Conservation (phyloP, 2,329 filamentous ascomycete genomes). For the Gremmenia infestans region DNA sequence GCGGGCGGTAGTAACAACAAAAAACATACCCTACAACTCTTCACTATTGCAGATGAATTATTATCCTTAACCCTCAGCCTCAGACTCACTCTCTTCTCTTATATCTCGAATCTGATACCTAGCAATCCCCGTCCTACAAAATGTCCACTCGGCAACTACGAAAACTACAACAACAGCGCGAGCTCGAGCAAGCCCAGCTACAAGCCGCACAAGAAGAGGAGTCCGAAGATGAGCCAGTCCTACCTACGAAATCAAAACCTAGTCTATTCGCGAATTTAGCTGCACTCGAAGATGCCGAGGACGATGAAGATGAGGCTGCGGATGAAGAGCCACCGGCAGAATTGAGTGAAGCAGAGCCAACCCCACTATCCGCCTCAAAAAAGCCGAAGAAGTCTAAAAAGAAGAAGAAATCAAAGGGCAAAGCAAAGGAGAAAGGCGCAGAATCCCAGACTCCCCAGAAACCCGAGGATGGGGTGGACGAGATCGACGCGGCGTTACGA, state of each 20-base stretch:
- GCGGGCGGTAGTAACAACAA: slow-evolving; percentile 6
- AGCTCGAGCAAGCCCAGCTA: slow-evolving; percentile 24
- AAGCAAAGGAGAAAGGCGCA: slow-evolving; percentile 35
- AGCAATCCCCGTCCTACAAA: neutral
- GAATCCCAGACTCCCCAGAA: slow-evolving; percentile 25
- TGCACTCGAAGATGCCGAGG: slow-evolving; percentile 35
- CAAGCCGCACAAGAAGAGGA: slow-evolving; percentile 26
- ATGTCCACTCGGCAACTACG: slow-evolving; percentile 34
- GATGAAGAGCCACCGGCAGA: slow-evolving; percentile 29
- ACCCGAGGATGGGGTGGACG: slow-evolving; percentile 43
- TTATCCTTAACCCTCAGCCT: neutral
- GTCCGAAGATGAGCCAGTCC: slow-evolving; percentile 27
- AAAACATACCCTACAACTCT: neutral
- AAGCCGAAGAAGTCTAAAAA: slow-evolving; percentile 58
- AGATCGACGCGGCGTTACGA: slow-evolving; percentile 61
- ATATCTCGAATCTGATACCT: neutral
- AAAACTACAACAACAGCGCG: slow-evolving; percentile 32
- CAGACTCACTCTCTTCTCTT: neutral
- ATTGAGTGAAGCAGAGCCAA: slow-evolving; percentile 32
- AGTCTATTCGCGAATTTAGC: slow-evolving; percentile 52
- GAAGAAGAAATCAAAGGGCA: slow-evolving; percentile 53
- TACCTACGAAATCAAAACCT: slow-evolving; percentile 36
- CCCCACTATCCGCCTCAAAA: slow-evolving; percentile 30
- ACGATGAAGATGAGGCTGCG: slow-evolving; percentile 25
- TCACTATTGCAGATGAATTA: neutral